Base-by-base conservation (phyloP, 2,329 filamentous ascomycete genomes). In the Phyllosticta ampelicida region DNA sequence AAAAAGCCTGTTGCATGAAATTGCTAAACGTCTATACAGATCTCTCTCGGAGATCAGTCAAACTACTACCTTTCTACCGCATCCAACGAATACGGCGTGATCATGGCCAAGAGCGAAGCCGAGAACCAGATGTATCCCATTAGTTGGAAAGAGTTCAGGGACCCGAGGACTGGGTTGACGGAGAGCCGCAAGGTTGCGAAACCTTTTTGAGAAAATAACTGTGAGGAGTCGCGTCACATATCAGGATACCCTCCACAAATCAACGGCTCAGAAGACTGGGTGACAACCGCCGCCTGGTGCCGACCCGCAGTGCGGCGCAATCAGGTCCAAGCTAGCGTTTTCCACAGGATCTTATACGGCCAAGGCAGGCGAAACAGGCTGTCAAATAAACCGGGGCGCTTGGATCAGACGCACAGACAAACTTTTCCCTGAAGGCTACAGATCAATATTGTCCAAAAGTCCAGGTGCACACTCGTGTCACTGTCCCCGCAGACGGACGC, bases 61-160 rank as follows among this genome's bases (percentile, higher is more conserved):
- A 95, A 89, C 67, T 99, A 97, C 71, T 99, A 96, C 71, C 80
- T 95, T n/a, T 88, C 86, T 23, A 99, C 94, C 1, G 90, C 90
- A 26, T 84, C 84, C 64, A 97, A 99, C 72, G 88, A 95, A 70
- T 78, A 95, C 48, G 94, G 94, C 2, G 92, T 97, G 60, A 88
- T 99, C 48, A 89, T 97, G 84, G 94, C 92, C 9, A 86, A 83
- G 65, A 95, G 90, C 69, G 90, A 95, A 70, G 82, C 81, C 2
- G 91, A 91, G 1, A 92, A 95, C 73, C 82, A 87, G 65, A 95
- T 97, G 90, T 87, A 87, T 66, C 92, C 94, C 1, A 82, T 95
- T 58, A 95, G 86, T 73, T 99, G 94, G 94, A 95, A 86, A 76
- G 92, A 97, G 74, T 95, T 95, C 75, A 82, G 83, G 68, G 92